Conservation (phyloP, 768 basidiomycete genomes). For the Lactarius tabidus region DNA sequence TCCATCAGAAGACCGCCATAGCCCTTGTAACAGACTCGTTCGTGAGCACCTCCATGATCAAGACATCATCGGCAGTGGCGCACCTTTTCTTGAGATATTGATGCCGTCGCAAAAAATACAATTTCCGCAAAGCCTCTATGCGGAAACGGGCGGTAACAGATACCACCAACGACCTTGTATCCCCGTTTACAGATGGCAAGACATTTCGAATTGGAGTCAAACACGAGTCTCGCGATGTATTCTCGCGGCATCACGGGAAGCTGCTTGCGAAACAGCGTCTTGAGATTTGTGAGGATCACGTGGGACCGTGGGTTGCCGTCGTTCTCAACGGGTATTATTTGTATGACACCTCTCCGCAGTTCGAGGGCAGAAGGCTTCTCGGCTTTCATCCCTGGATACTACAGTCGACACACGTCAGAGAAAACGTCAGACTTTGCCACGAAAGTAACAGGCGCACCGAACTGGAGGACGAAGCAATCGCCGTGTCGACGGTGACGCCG, state of each 20-base stretch:
- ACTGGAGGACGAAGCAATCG: conserved; percentile 39
- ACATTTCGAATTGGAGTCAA: conserved; percentile 86
- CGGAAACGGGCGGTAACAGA: conserved; percentile 94
- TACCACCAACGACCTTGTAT: conserved; percentile 94
- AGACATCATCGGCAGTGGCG: conserved; percentile 19
- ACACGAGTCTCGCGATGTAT: conserved; percentile 94
- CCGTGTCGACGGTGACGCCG: conserved; percentile 73
- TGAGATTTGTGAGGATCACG: conserved; percentile 89
- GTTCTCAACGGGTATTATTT: conserved; percentile 80
- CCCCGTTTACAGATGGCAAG: conserved; percentile 95
- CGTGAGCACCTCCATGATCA: background rate
- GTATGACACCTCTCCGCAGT: conserved; percentile 76
- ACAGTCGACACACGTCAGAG: conserved; percentile 12
- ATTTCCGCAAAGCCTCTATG: conserved; percentile 96
- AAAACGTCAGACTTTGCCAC: background rate
- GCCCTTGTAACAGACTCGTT: conserved; percentile 51
- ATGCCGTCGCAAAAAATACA: conserved; percentile 96
- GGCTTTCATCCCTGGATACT: conserved; percentile 50
- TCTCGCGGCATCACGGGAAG: conserved; percentile 98
- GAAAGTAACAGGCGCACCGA: conserved; percentile 39
- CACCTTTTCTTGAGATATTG: conserved; percentile 96
- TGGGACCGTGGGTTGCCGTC: conserved; percentile 70
- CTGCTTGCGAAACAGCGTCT: conserved; percentile 95
- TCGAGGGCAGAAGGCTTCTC: conserved; percentile 82
- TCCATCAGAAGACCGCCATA: conserved; percentile 99